Conservation (phyloP, 345 rosid genomes). For the Brassica carinata region DNA sequence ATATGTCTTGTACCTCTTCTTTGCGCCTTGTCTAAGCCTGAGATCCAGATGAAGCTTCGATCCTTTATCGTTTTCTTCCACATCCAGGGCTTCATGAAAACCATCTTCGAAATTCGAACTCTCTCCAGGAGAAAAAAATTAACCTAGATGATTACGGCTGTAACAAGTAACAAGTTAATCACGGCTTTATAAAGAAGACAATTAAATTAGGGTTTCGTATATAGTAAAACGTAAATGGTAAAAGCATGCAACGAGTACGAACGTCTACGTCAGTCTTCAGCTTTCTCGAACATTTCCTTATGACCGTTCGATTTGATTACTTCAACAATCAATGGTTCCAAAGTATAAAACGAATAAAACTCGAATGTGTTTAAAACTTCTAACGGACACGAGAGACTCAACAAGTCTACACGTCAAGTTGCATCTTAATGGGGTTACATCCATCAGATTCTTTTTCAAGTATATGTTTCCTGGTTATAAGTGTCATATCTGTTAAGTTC, state of each 20-base stretch:
- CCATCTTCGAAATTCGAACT: not conserved
- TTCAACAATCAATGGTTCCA: constrained; percentile 1
- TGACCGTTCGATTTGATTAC: constrained; percentile 6
- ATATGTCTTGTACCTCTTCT: not conserved
- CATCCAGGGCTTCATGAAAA: not conserved
- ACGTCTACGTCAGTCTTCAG: not conserved
- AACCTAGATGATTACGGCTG: not conserved
- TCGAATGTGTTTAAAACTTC: constrained; percentile 49
- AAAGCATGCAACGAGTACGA: not conserved
- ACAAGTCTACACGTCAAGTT: constrained; percentile 21
- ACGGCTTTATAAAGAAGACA: not conserved
- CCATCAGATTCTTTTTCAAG: constrained; percentile 80
- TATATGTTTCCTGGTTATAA: constrained; percentile 13
- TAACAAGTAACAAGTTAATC: not conserved
- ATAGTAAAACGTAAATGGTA: not conserved
- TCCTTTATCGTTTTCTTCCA: not conserved
- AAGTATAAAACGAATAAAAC: constrained; percentile 36
- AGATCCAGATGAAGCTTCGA: not conserved
- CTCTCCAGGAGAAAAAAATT: not conserved
- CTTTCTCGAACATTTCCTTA: constrained; percentile 3
- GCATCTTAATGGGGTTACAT: constrained; percentile 56
- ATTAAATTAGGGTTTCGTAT: not conserved
- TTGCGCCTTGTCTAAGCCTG: not conserved
- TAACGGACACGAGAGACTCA: constrained; percentile 36
- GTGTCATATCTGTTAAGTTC: not conserved